Evolutionary conservation across 805 yeast genomes (phyloP).

Genomic region (Tetrapisispora taiwanensis): DNA sequence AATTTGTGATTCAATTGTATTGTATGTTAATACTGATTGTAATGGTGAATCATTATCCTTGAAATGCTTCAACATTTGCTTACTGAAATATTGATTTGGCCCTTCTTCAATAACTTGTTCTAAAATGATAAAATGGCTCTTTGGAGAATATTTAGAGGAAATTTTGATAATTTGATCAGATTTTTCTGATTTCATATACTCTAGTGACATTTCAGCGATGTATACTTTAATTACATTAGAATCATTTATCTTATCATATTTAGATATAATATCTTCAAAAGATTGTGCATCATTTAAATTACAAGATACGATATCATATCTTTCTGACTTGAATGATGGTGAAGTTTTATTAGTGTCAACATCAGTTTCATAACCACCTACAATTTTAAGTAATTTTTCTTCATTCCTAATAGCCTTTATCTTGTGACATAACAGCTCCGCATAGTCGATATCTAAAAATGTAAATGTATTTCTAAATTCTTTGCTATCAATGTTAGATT

Average conservation of each 20-base stretch:
- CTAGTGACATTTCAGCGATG: conserved; percentile 74
- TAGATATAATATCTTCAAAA: conserved; percentile 23
- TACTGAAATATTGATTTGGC: conserved; percentile 52
- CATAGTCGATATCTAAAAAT: conserved; percentile 68
- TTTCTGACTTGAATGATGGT: conserved; percentile 19
- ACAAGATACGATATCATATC: conserved; percentile 55
- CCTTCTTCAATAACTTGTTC: conserved; percentile 70
- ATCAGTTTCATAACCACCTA: conserved; percentile 29
- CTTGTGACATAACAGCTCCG: conserved; percentile 53
- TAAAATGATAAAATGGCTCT: conserved; percentile 51
- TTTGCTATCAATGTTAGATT: conserved; percentile 21
- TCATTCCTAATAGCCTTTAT: conserved; percentile 40
- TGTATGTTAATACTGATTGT: conserved; percentile 51
- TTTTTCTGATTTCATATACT: conserved; percentile 59
- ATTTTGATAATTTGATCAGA: conserved; percentile 54
- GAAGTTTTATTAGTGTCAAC: conserved; percentile 12
- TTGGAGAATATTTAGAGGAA: conserved; percentile 31
- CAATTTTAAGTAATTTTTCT: conserved; percentile 35
- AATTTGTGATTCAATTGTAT: conserved; percentile 39
- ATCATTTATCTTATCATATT: conserved; percentile 7
- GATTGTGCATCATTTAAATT: conserved; percentile 42
- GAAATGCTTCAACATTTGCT: conserved; percentile 67
- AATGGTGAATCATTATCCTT: conserved; percentile 55
- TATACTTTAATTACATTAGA: conserved; percentile 41
- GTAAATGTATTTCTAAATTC: conserved; percentile 27